Evolutionary conservation across 2,329 filamentous ascomycete species (phyloP).

Genomic region (Microsporum audouinii): DNA sequence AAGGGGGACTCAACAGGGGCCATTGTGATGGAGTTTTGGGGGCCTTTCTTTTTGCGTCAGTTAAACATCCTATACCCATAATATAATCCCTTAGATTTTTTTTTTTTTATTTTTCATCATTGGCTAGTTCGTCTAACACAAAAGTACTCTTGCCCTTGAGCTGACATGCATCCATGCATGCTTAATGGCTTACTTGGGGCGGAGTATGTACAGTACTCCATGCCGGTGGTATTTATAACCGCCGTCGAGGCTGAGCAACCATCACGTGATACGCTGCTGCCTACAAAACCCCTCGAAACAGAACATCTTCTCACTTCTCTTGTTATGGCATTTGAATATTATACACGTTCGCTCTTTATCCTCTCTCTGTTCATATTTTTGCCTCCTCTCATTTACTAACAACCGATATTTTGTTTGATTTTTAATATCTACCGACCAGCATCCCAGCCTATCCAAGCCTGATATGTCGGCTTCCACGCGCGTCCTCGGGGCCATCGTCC

Average conservation of each 20-base stretch:
- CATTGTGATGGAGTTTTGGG: not conserved
- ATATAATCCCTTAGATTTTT: not conserved
- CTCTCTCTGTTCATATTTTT: too few relatives aligned
- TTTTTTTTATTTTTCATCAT: not conserved
- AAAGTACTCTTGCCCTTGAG: not conserved
- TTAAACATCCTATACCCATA: not conserved
- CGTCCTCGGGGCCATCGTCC: conserved; percentile 18
- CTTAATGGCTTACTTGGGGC: too few relatives aligned
- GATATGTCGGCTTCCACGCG: not conserved
- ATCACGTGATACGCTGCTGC: not conserved
- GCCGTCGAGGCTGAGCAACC: not conserved
- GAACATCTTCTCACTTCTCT: too few relatives aligned
- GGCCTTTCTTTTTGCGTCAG: not conserved
- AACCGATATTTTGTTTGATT: not conserved
- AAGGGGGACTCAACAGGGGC: not conserved
- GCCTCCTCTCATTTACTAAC: not conserved
- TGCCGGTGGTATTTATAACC: too few relatives aligned
- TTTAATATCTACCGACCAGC: not conserved
- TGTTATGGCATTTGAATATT: too few relatives aligned
- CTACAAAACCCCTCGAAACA: not conserved
- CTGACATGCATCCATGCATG: too few relatives aligned
- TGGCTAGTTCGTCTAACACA: not conserved
- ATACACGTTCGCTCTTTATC: too few relatives aligned
- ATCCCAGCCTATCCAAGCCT: not conserved
- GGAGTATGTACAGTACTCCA: too few relatives aligned